Evolutionary conservation across 257 asterid species (phyloP), one percentile per base, ranked within the genome.

Genomic region (Capsicum pubescens): DNA sequence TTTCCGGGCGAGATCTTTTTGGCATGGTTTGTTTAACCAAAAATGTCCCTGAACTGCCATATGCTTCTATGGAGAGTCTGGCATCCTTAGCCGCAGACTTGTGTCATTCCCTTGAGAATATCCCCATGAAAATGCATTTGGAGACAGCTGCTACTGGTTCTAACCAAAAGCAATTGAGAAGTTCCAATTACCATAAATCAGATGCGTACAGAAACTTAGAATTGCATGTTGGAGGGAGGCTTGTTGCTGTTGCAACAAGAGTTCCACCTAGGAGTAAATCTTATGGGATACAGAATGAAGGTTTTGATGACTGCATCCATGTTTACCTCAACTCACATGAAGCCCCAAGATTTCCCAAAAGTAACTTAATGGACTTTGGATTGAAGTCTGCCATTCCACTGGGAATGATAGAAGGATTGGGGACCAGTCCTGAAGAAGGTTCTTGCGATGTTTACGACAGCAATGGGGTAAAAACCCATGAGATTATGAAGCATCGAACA

Each of bases 401-500:
- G 88, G 98, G 98, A 84, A 89, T 87, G 82, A 91, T 96, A 89
- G 90, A 86, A 89, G 98, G 99, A 82, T 87, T 96, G 82, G 94
- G 99, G 66, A 92, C 94, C 82, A 88, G 91, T 84, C 88, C 98
- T 11, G 98, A 96, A 48, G 99, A 96, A 92, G 98, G 96, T 76
- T 87, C 91, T 69, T 96, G 99, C 85, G 86, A 88, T 84, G 94
- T 93, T 83, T 92, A 91, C 83, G 85, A 91, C 87, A 85, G 71
- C 64, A 59, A 48, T 82, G 99, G 97, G 86, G 61, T 88, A 79
- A 90, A 91, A 87, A 96, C 99, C 48, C 99, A 96, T 87, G 87
- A 88, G 85, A 93, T 94, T 81, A 90, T 96, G 98, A 96, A 92
- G 90, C 98, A 95, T 78, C 90, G 98, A 84, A 96, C 99, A 48